Base-by-base conservation (phyloP, 2,329 filamentous ascomycete genomes). In the Hypoxylon sp. region DNA sequence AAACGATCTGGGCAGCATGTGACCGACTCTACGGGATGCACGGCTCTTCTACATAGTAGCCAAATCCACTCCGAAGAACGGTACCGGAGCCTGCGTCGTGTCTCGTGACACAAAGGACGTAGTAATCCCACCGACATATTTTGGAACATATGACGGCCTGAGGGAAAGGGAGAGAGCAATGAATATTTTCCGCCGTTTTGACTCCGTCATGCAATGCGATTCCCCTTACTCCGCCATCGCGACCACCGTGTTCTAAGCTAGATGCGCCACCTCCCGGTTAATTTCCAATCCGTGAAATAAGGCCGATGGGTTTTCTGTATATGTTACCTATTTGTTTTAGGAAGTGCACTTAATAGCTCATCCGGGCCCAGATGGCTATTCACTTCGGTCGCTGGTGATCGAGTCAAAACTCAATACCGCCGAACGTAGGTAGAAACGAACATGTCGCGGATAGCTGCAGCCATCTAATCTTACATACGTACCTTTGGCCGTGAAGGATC, bases 91-190 rank as follows among this genome's bases (percentile, higher is more conserved):
- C 39, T 59, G 55, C 52, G 65, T 66, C 54, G 62, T 69, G 65
- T 69, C 69, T 67, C 67, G 67, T 67, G 69, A 69, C 69, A 67
- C 66, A 52, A 53, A 50, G 32, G 32, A 60, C 57, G 54, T 65
- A 65, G 55, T 61, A 65, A 69, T 71, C 47, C 62, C 56, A 62
- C 62, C 56, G 61, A 69, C 60, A 67, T 53, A 50, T 61, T 59
- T 65, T 52, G 39, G 62, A 55, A 46, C 63, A 59, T 69, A 67
- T 65, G 61, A 63, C 67, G 55, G 56, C 51, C 46, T 63, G 10
- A 47, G 46, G 15, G 50, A 55, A 11, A 63, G 46, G 44, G 59
- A 46, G 52, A 54, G 24, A 50, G 53, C 32, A 62, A 56, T 68
- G 27, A 50, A 68, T 31, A 32, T 62, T 69, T 61, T 54, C 59